Base-by-base conservation (phyloP, 148 eudicot genomes). In the Amaranthus cruentus region DNA sequence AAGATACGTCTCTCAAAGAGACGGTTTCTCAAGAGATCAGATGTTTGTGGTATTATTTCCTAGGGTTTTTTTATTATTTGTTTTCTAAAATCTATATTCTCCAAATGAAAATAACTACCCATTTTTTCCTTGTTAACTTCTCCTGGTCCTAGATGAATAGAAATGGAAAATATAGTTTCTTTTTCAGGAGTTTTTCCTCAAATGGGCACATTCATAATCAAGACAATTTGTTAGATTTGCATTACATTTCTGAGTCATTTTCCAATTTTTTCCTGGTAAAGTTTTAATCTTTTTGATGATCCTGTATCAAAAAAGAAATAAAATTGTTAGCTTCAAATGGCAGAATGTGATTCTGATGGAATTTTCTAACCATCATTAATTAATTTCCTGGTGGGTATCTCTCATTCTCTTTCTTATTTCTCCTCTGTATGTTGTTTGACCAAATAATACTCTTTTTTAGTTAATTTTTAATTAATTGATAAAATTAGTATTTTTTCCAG, bases 271-370 rank as follows among this genome's bases (percentile, higher is more conserved):
- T 28, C 38, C 38, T 28, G 38, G 38, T 28, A 28, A 28, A 28
- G 38, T 28, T 28, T 28, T 28, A 28, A 28, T 28, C 38, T 28
- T 28, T 28, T 28, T 28, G 0, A 28, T 28, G 38, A 28, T 28
- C 38, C 38, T 28, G 38, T 28, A 28, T 28, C 38, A 0, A 28
- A 28, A 28, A 28, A 28, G 38, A 28, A 1, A 28, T 28, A 28
- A 28, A 28, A 28, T 28, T 28, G 38, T 2, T 46, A 61, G 63
- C 81, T 78, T 73, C 72, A 69, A 68, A 49, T 71, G 69, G 46
- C 63, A 70, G 78, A 79, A 70, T 70, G 78, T 73, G 78, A 79
- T 79, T 74, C 66, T 73, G 56, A 46, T 72, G 76, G 72, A 69
- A 38, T 46, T 71, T 68, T 58, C 61, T 56, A 43, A 73, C 63